These are phyloP conservation scores for Kalaharituber pfeilii DNA, from an alignment of 2,329 filamentous ascomycete genomes.

Conservation along the genomic window DNA sequence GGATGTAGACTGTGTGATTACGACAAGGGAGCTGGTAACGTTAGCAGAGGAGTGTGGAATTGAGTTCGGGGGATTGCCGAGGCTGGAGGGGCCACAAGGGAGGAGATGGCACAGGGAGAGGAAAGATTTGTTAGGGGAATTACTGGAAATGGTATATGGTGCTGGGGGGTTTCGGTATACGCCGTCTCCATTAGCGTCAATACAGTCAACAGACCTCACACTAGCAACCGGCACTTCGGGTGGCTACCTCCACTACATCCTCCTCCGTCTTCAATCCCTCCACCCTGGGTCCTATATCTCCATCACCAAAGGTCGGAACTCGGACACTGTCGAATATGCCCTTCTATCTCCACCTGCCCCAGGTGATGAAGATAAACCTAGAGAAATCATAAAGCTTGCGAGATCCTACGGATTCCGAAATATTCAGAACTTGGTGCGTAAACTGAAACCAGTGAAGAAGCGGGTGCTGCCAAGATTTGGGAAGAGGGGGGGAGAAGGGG, in stretches of 20 bases:
- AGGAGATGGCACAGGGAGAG: background rate
- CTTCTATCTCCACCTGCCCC: slow-evolving; percentile 7
- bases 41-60: slow-evolving; percentile 66
- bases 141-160: too few species aligned
- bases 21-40: slow-evolving; percentile 82
- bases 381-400: slow-evolving; percentile 52
- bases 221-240: slow-evolving; percentile 59
- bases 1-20: slow-evolving; percentile 96
- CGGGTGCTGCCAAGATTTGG: slow-evolving; percentile 49
- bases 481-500: slow-evolving; percentile 30
- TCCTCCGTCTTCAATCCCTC: slow-evolving; percentile 53
- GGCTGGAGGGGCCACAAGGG: too few species aligned
- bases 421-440: slow-evolving; percentile 92
- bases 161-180: background rate
- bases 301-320: slow-evolving; percentile 61
- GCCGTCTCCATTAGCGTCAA: background rate
- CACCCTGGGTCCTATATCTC: slow-evolving; percentile 56
- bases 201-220: too few species aligned
- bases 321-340: slow-evolving; percentile 71
- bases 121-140: background rate
- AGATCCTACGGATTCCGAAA: slow-evolving; percentile 96
- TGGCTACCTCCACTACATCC: slow-evolving; percentile 71
- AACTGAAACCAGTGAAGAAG: slow-evolving; percentile 64
- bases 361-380: slow-evolving; percentile 24
- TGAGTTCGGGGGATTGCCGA: slow-evolving; percentile 54